Base-by-base conservation (phyloP, 2,329 filamentous ascomycete species). In the Xylaria sp. region DNA sequence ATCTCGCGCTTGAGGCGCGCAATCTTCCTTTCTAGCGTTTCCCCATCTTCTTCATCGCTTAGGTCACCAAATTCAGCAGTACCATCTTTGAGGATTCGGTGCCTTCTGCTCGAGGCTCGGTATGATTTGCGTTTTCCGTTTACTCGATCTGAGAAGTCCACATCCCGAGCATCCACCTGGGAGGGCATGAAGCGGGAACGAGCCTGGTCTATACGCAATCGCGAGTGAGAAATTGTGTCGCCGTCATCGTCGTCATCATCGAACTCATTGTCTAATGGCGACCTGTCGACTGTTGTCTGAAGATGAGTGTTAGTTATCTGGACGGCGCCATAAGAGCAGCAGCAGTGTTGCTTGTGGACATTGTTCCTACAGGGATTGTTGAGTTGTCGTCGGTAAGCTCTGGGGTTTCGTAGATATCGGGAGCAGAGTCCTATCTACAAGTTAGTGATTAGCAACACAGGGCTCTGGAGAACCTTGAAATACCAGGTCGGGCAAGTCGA, bases 371-470 rank as follows among this genome's bases (percentile, higher is more conserved):
- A 59, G 89, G 91, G 60, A 93, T 81, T 50, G 93, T 97, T 21
- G 93, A 96, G 67, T 88, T 91, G 77, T 96, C 94, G 74, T 97
- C 92, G 60, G 91, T 94, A 69, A 97, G 82, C 59, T 96, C 94
- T 68, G 94, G 94, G 15, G 95, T 98, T 79, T 98, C 94, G 82
- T 97, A 98, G 72, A 97, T 92, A 74, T 98, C 95, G 69, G 94
- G 94, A 28, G 94, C 93, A 57, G 90, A 91, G 79, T 97, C 94
- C 91, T 96, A 31, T 21, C 67, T n/a, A n/a, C 57, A 63, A 66
- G 63, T 61, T 33, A 65, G 57, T 42, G 15, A 43, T 25, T 43
- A 45, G 37, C 21, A 47, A 15, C 11, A 31, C 12, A 43, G 37
- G 37, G 53, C 42, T 46, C 37, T 11, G 17, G 46, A 57, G 57